Evolutionary conservation across 2,329 filamentous ascomycete species (phyloP).

Genomic region (Fusarium circinatum): DNA sequence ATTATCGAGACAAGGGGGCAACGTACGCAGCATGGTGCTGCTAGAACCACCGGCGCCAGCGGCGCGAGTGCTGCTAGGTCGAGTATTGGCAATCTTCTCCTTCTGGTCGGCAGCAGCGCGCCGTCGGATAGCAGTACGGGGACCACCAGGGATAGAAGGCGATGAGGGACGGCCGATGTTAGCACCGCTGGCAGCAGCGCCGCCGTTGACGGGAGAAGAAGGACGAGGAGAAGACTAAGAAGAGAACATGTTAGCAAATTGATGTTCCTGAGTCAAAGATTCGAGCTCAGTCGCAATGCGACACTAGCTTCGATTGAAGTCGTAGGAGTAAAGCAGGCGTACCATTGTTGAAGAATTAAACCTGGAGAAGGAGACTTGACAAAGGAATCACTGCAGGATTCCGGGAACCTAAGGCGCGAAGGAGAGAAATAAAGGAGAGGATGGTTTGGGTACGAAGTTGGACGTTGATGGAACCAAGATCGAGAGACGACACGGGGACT

Average conservation of each 20-base stretch:
- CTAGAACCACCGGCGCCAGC: slow-evolving; percentile 95
- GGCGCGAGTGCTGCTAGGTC: slow-evolving; percentile 90
- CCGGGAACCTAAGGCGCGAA: slow-evolving; percentile 27
- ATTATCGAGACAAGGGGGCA: slow-evolving; percentile 43
- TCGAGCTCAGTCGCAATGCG: slow-evolving; percentile 33
- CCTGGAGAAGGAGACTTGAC: slow-evolving; percentile 34
- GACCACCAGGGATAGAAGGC: slow-evolving; percentile 89
- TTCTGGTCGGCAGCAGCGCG: slow-evolving; percentile 97
- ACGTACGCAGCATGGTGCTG: slow-evolving; percentile 97
- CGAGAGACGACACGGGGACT: slow-evolving; percentile 32
- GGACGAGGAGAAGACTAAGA: slow-evolving; percentile 67
- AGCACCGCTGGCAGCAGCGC: slow-evolving; percentile 71
- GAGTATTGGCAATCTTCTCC: slow-evolving; percentile 93
- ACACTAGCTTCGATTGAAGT: slow-evolving; percentile 34
- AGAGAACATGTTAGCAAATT: not conserved
- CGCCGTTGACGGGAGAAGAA: slow-evolving; percentile 67
- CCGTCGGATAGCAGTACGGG: slow-evolving; percentile 93
- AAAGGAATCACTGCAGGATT: slow-evolving; percentile 51
- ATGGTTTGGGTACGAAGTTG: slow-evolving; percentile 11
- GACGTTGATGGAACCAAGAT: slow-evolving; percentile 41
- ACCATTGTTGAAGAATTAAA: slow-evolving; percentile 47
- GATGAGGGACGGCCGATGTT: slow-evolving; percentile 83
- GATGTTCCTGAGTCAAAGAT: not conserved
- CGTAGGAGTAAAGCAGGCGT: slow-evolving; percentile 19
- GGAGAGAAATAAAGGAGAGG: slow-evolving; percentile 36